Base-by-base conservation (phyloP, 352 stramenopile genomes). In the Phytopythium boreale region DNA sequence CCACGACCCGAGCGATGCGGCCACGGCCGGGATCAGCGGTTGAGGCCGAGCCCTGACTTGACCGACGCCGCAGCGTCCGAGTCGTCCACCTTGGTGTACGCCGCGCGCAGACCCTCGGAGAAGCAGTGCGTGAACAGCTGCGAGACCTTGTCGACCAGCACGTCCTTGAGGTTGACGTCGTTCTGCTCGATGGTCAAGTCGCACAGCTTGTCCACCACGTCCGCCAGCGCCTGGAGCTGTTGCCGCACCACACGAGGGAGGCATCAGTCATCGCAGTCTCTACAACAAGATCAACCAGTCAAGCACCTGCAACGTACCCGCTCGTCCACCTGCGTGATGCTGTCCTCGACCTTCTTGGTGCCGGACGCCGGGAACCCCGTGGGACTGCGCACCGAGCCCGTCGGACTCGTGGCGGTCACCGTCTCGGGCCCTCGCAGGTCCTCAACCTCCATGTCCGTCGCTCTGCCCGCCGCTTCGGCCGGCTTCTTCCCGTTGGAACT, bases 121-220 rank as follows among this genome's bases (percentile, higher is more conserved):
- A 93, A 94, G 63, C 83, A 94, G 31, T 90, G 78, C 20, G 83
- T 88, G 67, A 92, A 91, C 14, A 87, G 66, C 47, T 84, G 72
- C 11, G 75, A 82, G 26, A 90, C 66, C 62, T 87, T 83, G 61
- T 80, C 78, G 34, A 90, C 61, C 39, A 92, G 74, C 4, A 89
- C 74, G 52, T 91, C 78, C 67, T 94, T 92, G 6, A 92, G 53
- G 53, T 80, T 87, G 53, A 87, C 65, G 31, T 93, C 82, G 59
- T 87, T 83, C 55, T 94, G 80, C 66, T 92, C 85, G 39, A 91
- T 75, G 10, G 83, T 82, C 50, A 92, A 67, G 57, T 92, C 85
- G 51, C 81, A 91, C 53, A 92, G 74, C 36, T 82, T 84, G 58
- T 90, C 82, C 2, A 82, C 87, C 14, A 80, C 75, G 41, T 92